These are phyloP conservation scores for Globisporangium nagaii DNA, from an alignment of 352 stramenopile species.

Conservation along the genomic window DNA sequence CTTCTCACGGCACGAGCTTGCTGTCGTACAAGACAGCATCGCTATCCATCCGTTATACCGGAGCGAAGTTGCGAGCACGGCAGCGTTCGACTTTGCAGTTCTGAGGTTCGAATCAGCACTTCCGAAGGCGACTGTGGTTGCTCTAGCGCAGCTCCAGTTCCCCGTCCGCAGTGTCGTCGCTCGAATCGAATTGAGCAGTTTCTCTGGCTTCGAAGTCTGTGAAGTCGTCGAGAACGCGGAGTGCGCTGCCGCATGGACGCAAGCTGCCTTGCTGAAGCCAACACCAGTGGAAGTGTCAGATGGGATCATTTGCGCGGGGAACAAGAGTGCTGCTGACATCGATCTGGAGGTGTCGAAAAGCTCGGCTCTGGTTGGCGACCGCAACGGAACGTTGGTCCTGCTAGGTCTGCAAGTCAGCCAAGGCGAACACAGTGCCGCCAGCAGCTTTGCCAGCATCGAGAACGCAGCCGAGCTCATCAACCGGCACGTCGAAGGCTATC, in stretches of 20 bases:
- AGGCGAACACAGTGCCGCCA: not conserved
- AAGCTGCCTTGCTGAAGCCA: too few relatives aligned
- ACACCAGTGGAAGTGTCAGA: not conserved
- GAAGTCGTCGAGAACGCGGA: too few relatives aligned
- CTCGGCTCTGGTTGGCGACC: not conserved
- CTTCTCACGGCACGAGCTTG: not conserved
- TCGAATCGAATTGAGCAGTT: constrained; percentile 5
- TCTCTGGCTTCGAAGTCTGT: too few relatives aligned
- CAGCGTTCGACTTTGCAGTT: not conserved
- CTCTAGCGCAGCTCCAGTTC: not conserved
- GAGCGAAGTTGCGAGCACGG: not conserved
- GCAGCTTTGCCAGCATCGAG: not conserved
- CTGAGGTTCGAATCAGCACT: not conserved
- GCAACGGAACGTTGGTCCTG: not conserved
- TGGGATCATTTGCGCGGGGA: not conserved
- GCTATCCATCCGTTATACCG: not conserved
- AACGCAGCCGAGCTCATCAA: not conserved
- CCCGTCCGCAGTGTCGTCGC: not conserved
- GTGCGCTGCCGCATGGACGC: too few relatives aligned
- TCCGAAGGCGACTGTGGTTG: not conserved
- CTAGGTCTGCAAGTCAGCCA: not conserved
- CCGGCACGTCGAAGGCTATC: not conserved
- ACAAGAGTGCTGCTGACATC: not conserved
- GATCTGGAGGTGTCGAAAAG: not conserved
- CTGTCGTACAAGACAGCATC: too few relatives aligned